Evolutionary conservation across 2,329 filamentous ascomycete species (phyloP).

Genomic region (Aureobasidium melanogenum): DNA sequence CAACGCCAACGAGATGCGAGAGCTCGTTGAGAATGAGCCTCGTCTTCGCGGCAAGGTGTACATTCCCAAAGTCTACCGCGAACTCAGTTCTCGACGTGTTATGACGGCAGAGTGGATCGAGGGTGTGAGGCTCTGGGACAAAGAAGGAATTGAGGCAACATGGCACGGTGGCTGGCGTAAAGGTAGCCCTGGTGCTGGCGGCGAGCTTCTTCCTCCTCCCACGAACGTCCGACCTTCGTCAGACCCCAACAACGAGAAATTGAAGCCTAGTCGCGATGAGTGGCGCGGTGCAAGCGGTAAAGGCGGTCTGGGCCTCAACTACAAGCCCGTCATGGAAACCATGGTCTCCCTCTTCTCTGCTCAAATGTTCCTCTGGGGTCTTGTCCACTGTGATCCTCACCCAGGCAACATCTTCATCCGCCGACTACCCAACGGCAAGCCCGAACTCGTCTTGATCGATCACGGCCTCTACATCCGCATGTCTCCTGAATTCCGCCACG

Average conservation of each 20-base stretch:
- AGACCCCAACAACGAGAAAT: slow-evolving; percentile 46
- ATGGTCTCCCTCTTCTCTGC: slow-evolving; percentile 96
- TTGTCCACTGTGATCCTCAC: slow-evolving; percentile 93
- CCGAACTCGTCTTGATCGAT: slow-evolving; percentile 92
- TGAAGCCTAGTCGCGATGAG: slow-evolving; percentile 72
- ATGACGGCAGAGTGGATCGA: slow-evolving; percentile 98
- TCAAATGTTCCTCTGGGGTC: slow-evolving; percentile 95
- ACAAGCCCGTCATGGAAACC: slow-evolving; percentile 87
- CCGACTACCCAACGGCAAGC: slow-evolving; percentile 67
- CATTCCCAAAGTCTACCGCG: slow-evolving; percentile 73
- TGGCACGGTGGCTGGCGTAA: slow-evolving; percentile 72
- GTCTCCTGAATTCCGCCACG: slow-evolving; percentile 68
- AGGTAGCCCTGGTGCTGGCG: slow-evolving; percentile 70
- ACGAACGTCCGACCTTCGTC: slow-evolving; percentile 29
- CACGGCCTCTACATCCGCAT: slow-evolving; percentile 95
- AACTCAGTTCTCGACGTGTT: slow-evolving; percentile 72
- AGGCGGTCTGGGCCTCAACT: slow-evolving; percentile 73
- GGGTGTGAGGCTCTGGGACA: slow-evolving; percentile 86
- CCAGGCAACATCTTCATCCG: slow-evolving; percentile 96
- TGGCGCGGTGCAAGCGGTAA: slow-evolving; percentile 66
- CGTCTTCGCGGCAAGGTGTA: slow-evolving; percentile 74
- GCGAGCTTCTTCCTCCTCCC: slow-evolving; percentile 50
- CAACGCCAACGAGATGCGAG: slow-evolving; percentile 78
- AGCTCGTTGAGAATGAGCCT: slow-evolving; percentile 65
- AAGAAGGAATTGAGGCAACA: slow-evolving; percentile 62